A percentile compares a stretch with the other conserved stretches of the same genome.
phyloP scores from a whole-genome alignment of 2,329 filamentous ascomycete genomes.

The Stagonosporopsis cucurbitacearum region DNA sequence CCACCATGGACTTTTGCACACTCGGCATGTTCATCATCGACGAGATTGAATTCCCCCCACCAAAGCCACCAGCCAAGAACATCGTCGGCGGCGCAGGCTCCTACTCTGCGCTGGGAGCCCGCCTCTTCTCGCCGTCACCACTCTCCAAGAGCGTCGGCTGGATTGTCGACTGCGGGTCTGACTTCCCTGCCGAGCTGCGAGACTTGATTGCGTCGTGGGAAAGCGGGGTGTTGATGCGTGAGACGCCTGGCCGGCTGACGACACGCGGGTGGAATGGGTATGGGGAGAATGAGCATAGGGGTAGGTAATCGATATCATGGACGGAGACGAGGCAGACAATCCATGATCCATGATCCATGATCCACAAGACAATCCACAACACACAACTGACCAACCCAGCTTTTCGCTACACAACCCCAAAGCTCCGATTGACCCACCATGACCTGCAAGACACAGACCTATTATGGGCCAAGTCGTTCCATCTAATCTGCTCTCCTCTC shows the following conservation, averaged over 20 bases:
- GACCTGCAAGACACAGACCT: constrained; percentile 69
- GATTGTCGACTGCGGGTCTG: constrained; percentile 88
- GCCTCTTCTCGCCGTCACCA: constrained; percentile 77
- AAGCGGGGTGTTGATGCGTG: constrained; percentile 73
- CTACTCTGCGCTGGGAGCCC: constrained; percentile 85
- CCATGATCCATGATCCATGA: no score
- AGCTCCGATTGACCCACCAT: constrained; percentile 76
- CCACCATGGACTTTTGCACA: constrained; percentile 62
- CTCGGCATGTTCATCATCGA: constrained; percentile 73
- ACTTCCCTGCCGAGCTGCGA: constrained; percentile 76
- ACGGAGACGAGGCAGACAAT: no score
- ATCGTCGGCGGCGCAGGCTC: constrained; percentile 89
- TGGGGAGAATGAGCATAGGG: constrained; percentile 69
- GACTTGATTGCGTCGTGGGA: constrained; percentile 74
- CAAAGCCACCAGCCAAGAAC: constrained; percentile 71
- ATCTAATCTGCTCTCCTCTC: constrained; percentile 81
- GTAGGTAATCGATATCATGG: no score
- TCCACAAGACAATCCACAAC: not conserved
- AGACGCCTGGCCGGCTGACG: constrained; percentile 72
- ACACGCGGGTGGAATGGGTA: constrained; percentile 96
- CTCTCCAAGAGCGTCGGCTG: constrained; percentile 76
- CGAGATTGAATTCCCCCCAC: constrained; percentile 84
- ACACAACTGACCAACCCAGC: constrained; percentile 48
- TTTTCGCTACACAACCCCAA: constrained; percentile 89
- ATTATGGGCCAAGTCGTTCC: constrained; percentile 77